phyloP scores from a whole-genome alignment of 2,329 filamentous ascomycete species.

The Incumbomyces delicatus region DNA sequence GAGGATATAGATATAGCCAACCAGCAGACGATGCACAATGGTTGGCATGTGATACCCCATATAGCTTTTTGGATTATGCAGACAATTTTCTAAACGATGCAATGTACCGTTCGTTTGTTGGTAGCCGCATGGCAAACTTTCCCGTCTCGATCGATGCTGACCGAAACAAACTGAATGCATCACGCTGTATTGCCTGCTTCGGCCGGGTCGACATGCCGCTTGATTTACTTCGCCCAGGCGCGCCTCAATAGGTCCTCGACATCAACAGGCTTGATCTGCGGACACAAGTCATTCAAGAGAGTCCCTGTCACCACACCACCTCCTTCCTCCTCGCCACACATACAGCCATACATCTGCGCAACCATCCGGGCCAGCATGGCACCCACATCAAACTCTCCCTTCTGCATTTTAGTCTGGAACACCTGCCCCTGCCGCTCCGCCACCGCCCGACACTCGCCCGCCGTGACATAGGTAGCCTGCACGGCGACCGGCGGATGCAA shows the following conservation, averaged over 20 bases:
- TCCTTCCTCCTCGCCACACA: neutral
- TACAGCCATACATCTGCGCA: slow-evolving; percentile 4
- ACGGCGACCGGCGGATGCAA: neutral
- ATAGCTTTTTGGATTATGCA: neutral
- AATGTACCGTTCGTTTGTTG: neutral
- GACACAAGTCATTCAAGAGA: neutral
- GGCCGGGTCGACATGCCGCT: no score
- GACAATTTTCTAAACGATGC: neutral
- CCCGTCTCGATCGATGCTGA: no score
- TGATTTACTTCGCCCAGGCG: neutral
- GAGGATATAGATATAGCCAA: no score
- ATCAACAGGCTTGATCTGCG: neutral
- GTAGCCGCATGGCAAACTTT: neutral
- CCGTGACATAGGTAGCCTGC: neutral
- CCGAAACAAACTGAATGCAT: no score
- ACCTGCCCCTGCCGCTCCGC: neutral
- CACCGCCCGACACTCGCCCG: neutral
- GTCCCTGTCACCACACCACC: neutral
- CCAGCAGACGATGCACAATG: no score
- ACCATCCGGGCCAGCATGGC: slow-evolving; percentile 1
- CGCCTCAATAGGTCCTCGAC: neutral
- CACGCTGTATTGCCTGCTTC: no score
- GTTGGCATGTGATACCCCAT: slow-evolving; percentile 3
- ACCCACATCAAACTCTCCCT: neutral
- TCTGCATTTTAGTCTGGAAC: neutral